Base-by-base conservation (phyloP, 1,284 basidiomycete species). In the Athelia psychrophila region DNA sequence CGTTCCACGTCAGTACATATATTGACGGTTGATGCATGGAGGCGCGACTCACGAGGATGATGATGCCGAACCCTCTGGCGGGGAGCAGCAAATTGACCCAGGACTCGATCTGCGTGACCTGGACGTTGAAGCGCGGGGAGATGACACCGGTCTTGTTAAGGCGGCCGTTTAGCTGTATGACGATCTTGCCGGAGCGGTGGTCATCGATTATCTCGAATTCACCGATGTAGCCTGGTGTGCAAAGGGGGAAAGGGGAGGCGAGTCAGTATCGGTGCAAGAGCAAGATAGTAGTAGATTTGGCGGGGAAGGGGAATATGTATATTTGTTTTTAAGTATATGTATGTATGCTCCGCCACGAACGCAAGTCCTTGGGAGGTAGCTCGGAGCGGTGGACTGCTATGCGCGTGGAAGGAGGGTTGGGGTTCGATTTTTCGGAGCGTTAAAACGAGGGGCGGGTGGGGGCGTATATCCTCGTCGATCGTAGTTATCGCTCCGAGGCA, bases 131-230 rank as follows among this genome's bases (percentile, higher is more conserved):
- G 53, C 96, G 88, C 46, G 95, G 95, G 30, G 96, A 98, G 77
- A 99, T 98, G 68, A 99, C 97, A 69, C 96, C 97, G 19, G 86
- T 88, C 81, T 99, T 99, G 86, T 99, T 99, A 64, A 99, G 84
- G 56, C 95, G 92, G 54, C 97, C 97, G 72, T 98, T 98, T 58
- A 99, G 87, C 77, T 99, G 95, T 62, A 99, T 85, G 64, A 99
- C 95, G 62, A 99, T 93, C 80, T 99, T 99, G 69, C 95, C 95
- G 16, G 94, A 89, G 58, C 97, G 95, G 77, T 99, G 97, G 80
- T 99, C 97, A 69, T 99, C 97, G 69, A 99, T 90, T 75, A 98
- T 92, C 77, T 98, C 96, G 70, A 99, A 99, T 79, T 99, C 96
- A 66, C 95, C 95, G 60, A 98, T 98, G 84, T 98, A 98, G 58